Base-by-base conservation (phyloP, 768 basidiomycete species). In the Hygrocybe coccinea region DNA sequence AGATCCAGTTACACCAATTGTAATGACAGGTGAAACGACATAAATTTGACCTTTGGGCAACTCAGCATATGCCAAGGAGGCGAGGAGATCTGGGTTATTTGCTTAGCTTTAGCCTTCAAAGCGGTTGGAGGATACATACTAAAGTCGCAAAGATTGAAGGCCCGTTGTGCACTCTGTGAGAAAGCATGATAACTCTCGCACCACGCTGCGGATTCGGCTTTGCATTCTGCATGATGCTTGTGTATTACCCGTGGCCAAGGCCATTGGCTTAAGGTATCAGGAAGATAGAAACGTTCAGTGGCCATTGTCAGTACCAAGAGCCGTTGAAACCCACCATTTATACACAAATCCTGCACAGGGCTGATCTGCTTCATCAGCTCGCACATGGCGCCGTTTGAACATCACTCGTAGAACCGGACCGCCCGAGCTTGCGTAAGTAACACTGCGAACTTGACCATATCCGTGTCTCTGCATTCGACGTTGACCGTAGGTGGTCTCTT, bases 221-320 rank as follows among this genome's bases (percentile, higher is more conserved):
- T 73, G 54, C 64, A 64, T 35, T 66, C 62, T 7, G 53, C 55
- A 43, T 76, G 77, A 56, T 71, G 59, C 0, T 71, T 68, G 56
- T 77, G 79, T 41, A 79, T 59, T 24, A 45, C 52, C 2, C 78
- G 72, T 5, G 60, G 62, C 76, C 74, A 79, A 2, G 77, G 76
- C 79, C 79, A 81, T 12, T 62, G 62, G 12, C 56, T 57, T 39
- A 80, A 65, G 9, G 71, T 73, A 22, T 75, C 67, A 5, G 78
- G 77, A 37, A 79, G 65, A 48, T 60, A 59, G 48, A 71, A 52
- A 43, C 29, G 29, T 29, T 29, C 29, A 29, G 29, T 29, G 8
- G 29, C 29, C 29, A 29, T 29, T 29, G 29, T 29, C 29, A 29
- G 29, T 29, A 29, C 29, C 29, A 29, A 8, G 3, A 29, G 29